Evolutionary conservation across 2,329 filamentous ascomycete genomes (phyloP).

Genomic region (Chaetomiaceae sp.): DNA sequence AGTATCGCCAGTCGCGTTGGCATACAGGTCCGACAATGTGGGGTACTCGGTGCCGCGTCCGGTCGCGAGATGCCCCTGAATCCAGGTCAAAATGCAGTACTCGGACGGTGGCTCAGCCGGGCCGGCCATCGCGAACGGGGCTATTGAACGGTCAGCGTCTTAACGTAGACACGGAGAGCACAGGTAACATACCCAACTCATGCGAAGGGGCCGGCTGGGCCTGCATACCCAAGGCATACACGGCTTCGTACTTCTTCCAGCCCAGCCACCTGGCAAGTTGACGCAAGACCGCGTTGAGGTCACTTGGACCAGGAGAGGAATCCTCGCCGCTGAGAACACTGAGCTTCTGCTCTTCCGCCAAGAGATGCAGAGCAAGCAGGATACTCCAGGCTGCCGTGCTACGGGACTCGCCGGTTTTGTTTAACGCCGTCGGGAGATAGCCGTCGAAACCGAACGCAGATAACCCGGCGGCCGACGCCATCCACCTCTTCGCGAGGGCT

Average conservation of each 20-base stretch:
- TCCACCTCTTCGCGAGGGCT: slow-evolving; percentile 60
- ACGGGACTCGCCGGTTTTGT: slow-evolving; percentile 51
- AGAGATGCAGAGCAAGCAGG: slow-evolving; percentile 73
- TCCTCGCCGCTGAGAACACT: slow-evolving; percentile 52
- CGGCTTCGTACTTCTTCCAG: slow-evolving; percentile 52
- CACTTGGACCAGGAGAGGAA: slow-evolving; percentile 40
- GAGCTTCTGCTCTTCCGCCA: slow-evolving; percentile 87
- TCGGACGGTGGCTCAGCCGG: slow-evolving; percentile 29
- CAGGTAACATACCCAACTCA: slow-evolving; percentile 36
- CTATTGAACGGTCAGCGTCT: slow-evolving; percentile 8
- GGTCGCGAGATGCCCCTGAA: slow-evolving; percentile 43
- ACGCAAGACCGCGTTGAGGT: slow-evolving; percentile 68
- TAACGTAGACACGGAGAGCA: background rate
- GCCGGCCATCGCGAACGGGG: background rate
- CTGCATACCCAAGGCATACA: slow-evolving; percentile 52
- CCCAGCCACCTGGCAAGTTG: slow-evolving; percentile 80
- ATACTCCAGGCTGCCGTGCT: slow-evolving; percentile 61
- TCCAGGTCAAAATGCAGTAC: slow-evolving; percentile 48
- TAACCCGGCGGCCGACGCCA: slow-evolving; percentile 55
- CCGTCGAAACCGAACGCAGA: slow-evolving; percentile 50
- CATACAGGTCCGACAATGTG: slow-evolving; percentile 44
- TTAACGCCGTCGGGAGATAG: slow-evolving; percentile 60
- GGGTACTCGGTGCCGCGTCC: slow-evolving; percentile 36
- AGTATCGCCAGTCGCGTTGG: slow-evolving; percentile 35
- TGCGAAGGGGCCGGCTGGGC: slow-evolving; percentile 39